phyloP scores from a whole-genome alignment of 106 monocot species.

The Dendrobium nobile region DNA sequence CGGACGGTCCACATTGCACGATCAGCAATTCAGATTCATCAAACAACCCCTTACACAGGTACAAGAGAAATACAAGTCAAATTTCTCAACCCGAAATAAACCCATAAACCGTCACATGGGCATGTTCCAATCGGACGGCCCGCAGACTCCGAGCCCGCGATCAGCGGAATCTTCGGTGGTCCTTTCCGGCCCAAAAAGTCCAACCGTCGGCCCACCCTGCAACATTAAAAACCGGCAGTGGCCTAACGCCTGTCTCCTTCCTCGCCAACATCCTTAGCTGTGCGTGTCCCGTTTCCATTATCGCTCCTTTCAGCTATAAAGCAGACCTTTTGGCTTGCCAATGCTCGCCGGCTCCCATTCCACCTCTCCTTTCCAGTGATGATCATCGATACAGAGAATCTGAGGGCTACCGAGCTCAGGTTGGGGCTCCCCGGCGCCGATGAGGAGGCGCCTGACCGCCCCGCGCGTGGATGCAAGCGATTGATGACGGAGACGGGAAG shows the following conservation, averaged over 20 bases:
- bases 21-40: too few species aligned
- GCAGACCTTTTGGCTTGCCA: background rate
- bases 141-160: background rate
- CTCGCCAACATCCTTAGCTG: background rate
- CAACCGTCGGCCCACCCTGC: constrained; percentile 2
- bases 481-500: background rate
- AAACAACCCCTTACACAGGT: too few species aligned
- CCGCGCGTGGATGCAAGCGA: constrained; percentile 5
- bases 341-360: background rate
- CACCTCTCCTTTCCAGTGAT: background rate
- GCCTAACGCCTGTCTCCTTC: constrained; percentile 12
- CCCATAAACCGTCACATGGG: background rate
- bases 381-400: constrained; percentile 20
- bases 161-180: background rate
- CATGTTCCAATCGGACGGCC: background rate
- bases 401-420: constrained; percentile 51
- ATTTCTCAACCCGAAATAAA: too few species aligned
- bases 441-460: background rate
- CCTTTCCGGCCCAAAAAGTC: background rate
- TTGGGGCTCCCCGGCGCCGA: constrained; percentile 17
- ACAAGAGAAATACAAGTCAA: too few species aligned
- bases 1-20: too few species aligned
- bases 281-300: background rate
- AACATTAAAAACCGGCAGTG: constrained; percentile 2
- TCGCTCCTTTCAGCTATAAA: constrained; percentile 6